phyloP scores from a whole-genome alignment of 331 rosid species.

The Arachis monticola region DNA sequence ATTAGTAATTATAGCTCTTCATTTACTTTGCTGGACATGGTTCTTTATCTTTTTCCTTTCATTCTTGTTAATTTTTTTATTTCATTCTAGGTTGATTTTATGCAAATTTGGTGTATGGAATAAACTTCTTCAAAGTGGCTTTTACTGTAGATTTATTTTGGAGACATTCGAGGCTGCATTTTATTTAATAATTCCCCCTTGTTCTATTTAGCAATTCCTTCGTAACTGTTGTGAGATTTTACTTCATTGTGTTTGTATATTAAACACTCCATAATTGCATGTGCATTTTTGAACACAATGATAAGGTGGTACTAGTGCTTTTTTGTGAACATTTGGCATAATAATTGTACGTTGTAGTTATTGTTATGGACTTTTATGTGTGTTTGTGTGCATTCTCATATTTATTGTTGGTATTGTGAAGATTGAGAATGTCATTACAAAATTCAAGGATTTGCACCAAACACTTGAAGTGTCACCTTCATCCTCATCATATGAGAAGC shows the following conservation, averaged over 20 bases:
- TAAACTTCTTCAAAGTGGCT: background rate
- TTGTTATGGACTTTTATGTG: background rate
- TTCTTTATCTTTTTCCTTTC: constrained; percentile 24
- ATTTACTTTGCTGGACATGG: background rate
- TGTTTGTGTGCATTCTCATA: constrained; percentile 12
- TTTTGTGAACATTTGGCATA: constrained; percentile 30
- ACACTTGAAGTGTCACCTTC: constrained; percentile 67
- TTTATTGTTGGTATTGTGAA: constrained; percentile 54
- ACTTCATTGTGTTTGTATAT: background rate
- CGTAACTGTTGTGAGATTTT: constrained; percentile 4
- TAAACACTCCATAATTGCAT: constrained; percentile 16
- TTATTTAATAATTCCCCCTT: background rate
- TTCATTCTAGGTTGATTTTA: background rate
- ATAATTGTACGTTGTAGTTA: background rate
- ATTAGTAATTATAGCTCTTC: constrained; percentile 5
- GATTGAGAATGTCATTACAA: constrained; percentile 73
- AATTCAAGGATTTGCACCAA: constrained; percentile 65
- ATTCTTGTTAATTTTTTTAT: background rate
- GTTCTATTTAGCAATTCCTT: background rate
- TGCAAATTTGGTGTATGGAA: constrained; percentile 1
- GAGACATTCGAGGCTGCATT: constrained; percentile 2
- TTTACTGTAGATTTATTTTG: background rate
- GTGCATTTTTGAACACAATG: constrained; percentile 13
- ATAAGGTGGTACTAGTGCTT: constrained; percentile 1
- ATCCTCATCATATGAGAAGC: constrained; percentile 65